Conservation (phyloP, 805 yeast species). For the Teunomyces stri region DNA sequence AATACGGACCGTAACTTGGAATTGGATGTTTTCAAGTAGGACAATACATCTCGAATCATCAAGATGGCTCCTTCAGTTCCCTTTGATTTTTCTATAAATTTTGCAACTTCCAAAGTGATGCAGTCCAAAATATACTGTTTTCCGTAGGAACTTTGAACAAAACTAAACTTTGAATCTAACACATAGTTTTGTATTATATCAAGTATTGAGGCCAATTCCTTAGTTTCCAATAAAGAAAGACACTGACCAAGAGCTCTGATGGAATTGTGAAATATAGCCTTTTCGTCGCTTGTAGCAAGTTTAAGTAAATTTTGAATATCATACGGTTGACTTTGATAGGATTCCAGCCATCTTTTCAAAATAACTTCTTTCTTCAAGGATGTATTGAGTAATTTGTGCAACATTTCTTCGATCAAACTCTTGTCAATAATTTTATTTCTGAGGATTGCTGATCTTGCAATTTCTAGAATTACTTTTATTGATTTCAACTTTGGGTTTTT, state of each 20-base stretch:
- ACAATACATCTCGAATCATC: conserved; percentile 19
- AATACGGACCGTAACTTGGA: conserved; percentile 14
- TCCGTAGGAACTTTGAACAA: conserved; percentile 12
- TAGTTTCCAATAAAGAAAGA: conserved; percentile 20
- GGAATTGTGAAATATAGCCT: conserved; percentile 22
- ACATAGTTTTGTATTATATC: conserved; percentile 12
- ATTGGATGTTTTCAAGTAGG: conserved; percentile 13
- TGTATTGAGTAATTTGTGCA: conserved; percentile 11
- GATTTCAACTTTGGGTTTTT: conserved; percentile 3
- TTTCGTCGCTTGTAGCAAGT: conserved; percentile 15
- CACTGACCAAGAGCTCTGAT: conserved; percentile 30
- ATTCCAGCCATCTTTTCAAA: conserved; percentile 1
- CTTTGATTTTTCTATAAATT: conserved; percentile 14
- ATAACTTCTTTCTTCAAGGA: conserved; percentile 11
- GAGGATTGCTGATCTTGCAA: conserved; percentile 10
- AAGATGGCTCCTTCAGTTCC: conserved; percentile 13
- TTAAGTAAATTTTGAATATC: conserved; percentile 14
- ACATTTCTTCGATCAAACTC: conserved; percentile 7
- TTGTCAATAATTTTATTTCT: conserved; percentile 10
- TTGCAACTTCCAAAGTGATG: conserved; percentile 17
- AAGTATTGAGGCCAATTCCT: conserved; percentile 15
- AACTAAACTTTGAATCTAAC: conserved; percentile 8
- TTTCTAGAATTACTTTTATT: conserved; percentile 9
- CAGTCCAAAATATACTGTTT: conserved; percentile 17
- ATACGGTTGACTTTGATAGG: conserved; percentile 2